These are phyloP conservation scores for Polytolypa hystricis DNA, from an alignment of 2,329 filamentous ascomycete species.

Conservation along the genomic window DNA sequence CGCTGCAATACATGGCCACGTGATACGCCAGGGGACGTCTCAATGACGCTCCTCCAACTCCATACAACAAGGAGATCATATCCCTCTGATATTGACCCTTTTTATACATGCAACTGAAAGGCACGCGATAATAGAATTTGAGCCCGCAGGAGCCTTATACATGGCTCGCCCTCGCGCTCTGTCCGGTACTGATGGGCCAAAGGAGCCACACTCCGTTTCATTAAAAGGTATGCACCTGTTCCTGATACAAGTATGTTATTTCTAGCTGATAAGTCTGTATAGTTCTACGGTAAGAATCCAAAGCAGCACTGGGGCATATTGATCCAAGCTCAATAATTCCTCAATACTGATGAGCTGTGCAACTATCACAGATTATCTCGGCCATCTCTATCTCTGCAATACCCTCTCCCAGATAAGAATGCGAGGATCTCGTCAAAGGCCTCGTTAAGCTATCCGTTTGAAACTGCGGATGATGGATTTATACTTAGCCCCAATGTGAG, in stretches of 20 bases:
- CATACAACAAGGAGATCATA: too few species aligned
- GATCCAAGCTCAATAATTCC: not conserved
- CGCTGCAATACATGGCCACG: too few species aligned
- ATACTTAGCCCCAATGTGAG: constrained; percentile 45
- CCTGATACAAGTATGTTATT: constrained; percentile 1
- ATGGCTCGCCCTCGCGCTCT: constrained; percentile 35
- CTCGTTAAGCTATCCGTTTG: constrained; percentile 60
- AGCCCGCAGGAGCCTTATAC: not conserved
- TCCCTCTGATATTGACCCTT: not conserved
- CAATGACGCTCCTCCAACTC: too few species aligned
- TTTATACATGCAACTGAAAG: not conserved
- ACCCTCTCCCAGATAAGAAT: constrained; percentile 34
- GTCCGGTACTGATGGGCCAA: constrained; percentile 37
- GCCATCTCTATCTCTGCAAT: constrained; percentile 40
- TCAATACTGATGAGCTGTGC: constrained; percentile 2
- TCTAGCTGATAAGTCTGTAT: constrained; percentile 14
- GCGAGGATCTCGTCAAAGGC: constrained; percentile 48
- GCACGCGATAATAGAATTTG: too few species aligned
- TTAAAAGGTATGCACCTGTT: constrained; percentile 48
- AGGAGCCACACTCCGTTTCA: constrained; percentile 69
- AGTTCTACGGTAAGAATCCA: constrained; percentile 29
- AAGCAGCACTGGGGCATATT: too few species aligned
- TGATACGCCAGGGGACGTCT: too few species aligned
- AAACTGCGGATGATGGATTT: constrained; percentile 39
- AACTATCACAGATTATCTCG: constrained; percentile 57